phyloP scores from a whole-genome alignment of 352 stramenopile genomes.

The Phytophthora pluvialis region DNA sequence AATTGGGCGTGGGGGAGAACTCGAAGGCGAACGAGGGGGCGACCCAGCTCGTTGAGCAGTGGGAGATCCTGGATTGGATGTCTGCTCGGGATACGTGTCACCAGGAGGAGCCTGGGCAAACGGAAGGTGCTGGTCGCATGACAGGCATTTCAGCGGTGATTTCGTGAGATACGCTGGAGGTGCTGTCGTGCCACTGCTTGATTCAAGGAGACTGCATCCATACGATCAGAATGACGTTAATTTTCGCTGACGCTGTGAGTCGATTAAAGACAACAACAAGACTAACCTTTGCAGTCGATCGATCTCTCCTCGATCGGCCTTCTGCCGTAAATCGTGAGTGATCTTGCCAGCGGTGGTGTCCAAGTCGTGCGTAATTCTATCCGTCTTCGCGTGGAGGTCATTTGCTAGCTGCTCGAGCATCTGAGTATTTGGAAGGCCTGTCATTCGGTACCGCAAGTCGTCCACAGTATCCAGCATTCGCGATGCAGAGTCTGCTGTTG shows the following conservation, averaged over 20 bases:
- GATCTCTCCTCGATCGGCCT: conserved; percentile 68
- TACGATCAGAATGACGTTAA: background rate
- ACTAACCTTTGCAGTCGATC: conserved; percentile 43
- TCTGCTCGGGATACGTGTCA: conserved; percentile 5
- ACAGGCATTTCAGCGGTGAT: conserved; percentile 62
- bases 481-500: conserved; percentile 44
- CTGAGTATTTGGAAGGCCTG: conserved; percentile 51
- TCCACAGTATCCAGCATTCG: conserved; percentile 59
- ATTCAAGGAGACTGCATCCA: conserved; percentile 38
- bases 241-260: background rate
- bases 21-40: conserved; percentile 21
- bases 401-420: conserved; percentile 51
- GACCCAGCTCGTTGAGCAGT: conserved; percentile 25
- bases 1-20: conserved; percentile 22
- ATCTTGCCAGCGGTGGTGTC: conserved; percentile 26
- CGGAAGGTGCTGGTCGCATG: conserved; percentile 62
- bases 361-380: conserved; percentile 33
- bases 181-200: conserved; percentile 15
- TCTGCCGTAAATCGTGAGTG: conserved; percentile 28
- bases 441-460: conserved; percentile 55
- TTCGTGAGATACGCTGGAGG: conserved; percentile 53
- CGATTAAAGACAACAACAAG: background rate
- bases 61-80: conserved; percentile 21
- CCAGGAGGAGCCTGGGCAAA: conserved; percentile 31
- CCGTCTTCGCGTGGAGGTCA: conserved; percentile 47